Conservation (phyloP, 1,284 basidiomycete genomes). For the Cutaneotrichosporon mucoides region DNA sequence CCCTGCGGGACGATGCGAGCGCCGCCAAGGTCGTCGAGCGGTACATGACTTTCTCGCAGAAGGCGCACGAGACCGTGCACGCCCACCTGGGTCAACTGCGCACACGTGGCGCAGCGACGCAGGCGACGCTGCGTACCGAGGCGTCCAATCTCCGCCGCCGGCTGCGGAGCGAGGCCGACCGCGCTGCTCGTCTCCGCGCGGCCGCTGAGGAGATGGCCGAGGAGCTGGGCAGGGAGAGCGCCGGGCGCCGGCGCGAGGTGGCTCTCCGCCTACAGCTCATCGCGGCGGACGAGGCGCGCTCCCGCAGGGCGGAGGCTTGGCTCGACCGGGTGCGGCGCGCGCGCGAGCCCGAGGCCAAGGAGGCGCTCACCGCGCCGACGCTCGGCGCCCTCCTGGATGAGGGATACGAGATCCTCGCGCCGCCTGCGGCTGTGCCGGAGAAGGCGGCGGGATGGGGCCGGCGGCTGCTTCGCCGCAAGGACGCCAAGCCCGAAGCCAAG, state of each 20-base stretch:
- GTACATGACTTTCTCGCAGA: slow-evolving; percentile 87
- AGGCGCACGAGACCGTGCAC: slow-evolving; percentile 67
- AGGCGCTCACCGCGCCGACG: not conserved
- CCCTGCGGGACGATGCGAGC: slow-evolving; percentile 64
- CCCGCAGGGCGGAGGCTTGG: slow-evolving; percentile 39
- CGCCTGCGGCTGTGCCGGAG: not conserved
- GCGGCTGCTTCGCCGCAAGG: slow-evolving; percentile 5
- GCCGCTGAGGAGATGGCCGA: slow-evolving; percentile 69
- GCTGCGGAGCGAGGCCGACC: slow-evolving; percentile 26
- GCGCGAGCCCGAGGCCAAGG: slow-evolving; percentile 26
- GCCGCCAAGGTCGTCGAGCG: slow-evolving; percentile 80
- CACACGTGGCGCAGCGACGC: slow-evolving; percentile 61
- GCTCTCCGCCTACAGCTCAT: slow-evolving; percentile 64
- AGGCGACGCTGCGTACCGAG: slow-evolving; percentile 55
- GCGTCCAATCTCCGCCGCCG: slow-evolving; percentile 19
- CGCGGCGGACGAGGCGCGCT: slow-evolving; percentile 60
- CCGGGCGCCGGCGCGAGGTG: slow-evolving; percentile 70
- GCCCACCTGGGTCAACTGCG: slow-evolving; percentile 57
- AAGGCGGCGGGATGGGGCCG: slow-evolving; percentile 1
- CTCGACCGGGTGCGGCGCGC: slow-evolving; percentile 40
- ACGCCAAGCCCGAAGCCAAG: not conserved
- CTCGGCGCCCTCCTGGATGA: slow-evolving; percentile 48
- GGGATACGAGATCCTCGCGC: slow-evolving; percentile 65
- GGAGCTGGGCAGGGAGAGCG: slow-evolving; percentile 67
- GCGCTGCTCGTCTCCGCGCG: slow-evolving; percentile 55